Evolutionary conservation across 192 early-diverging fungal genomes (phyloP).

Genomic region (Linnemannia schmuckeri): DNA sequence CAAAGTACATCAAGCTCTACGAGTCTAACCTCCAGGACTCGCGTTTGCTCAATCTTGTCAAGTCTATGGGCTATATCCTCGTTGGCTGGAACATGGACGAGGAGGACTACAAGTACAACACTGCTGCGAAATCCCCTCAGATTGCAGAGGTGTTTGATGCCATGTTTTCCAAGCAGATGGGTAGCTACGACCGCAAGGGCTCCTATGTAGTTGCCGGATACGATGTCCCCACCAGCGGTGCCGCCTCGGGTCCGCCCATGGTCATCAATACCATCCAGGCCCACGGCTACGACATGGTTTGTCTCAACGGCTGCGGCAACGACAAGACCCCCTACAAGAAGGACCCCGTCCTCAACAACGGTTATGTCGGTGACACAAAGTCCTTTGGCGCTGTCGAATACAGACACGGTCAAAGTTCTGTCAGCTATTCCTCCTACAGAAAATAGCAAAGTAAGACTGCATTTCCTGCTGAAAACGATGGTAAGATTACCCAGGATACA

Average conservation of each 20-base stretch:
- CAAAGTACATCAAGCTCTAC: slow-evolving; percentile 59
- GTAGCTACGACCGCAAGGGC: slow-evolving; percentile 58
- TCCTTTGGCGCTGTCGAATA: slow-evolving; percentile 57
- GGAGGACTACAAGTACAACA: slow-evolving; percentile 59
- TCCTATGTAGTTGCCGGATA: slow-evolving; percentile 59
- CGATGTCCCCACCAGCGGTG: slow-evolving; percentile 61
- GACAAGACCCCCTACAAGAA: slow-evolving; percentile 62
- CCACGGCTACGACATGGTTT: slow-evolving; percentile 61
- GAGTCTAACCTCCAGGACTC: slow-evolving; percentile 52
- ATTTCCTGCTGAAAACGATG: neutral
- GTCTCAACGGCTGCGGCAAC: slow-evolving; percentile 59
- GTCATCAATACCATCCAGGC: slow-evolving; percentile 56
- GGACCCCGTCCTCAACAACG: slow-evolving; percentile 32
- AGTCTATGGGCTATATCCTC: slow-evolving; percentile 51
- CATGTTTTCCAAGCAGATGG: slow-evolving; percentile 55
- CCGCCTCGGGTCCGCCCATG: slow-evolving; percentile 52
- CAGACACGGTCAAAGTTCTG: slow-evolving; percentile 49
- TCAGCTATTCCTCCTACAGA: neutral
- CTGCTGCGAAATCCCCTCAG: slow-evolving; percentile 23
- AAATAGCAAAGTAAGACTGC: neutral
- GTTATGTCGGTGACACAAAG: slow-evolving; percentile 53
- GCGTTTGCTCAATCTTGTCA: slow-evolving; percentile 47
- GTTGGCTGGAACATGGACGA: slow-evolving; percentile 60
- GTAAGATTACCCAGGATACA: neutral
- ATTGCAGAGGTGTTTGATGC: slow-evolving; percentile 55